Conservation (phyloP, 352 stramenopile genomes). For the Phytophthora chlamydospora region DNA sequence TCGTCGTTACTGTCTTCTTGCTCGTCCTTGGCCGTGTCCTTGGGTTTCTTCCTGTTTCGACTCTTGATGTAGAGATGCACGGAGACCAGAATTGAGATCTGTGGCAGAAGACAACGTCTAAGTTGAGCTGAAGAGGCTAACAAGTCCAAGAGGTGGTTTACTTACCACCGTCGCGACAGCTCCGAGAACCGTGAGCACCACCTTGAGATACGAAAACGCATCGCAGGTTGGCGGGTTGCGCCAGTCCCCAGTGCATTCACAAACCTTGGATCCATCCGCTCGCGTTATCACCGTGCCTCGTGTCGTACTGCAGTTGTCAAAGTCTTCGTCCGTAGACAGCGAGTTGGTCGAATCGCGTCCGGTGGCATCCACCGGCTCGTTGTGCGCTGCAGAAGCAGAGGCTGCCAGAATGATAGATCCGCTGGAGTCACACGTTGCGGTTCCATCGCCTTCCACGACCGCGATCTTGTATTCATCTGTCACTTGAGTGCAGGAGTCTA, state of each 20-base stretch:
- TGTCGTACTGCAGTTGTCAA: slow-evolving; percentile 45
- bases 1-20: slow-evolving; percentile 11
- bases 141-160: neutral
- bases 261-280: slow-evolving; percentile 35
- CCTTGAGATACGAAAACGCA: slow-evolving; percentile 42
- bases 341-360: slow-evolving; percentile 11
- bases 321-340: neutral
- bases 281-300: slow-evolving; percentile 42
- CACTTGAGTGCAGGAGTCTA: slow-evolving; percentile 46
- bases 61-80: slow-evolving; percentile 38
- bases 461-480: slow-evolving; percentile 43
- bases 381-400: slow-evolving; percentile 7
- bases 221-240: slow-evolving; percentile 45
- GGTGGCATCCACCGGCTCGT: slow-evolving; percentile 4
- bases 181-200: slow-evolving; percentile 45
- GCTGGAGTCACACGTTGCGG: slow-evolving; percentile 14
- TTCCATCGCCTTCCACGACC: slow-evolving; percentile 23
- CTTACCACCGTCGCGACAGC: slow-evolving; percentile 46
- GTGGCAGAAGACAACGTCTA: too few species aligned
- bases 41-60: slow-evolving; percentile 29
- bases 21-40: neutral
- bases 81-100: slow-evolving; percentile 48
- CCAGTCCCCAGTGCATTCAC: slow-evolving; percentile 53
- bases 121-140: neutral
- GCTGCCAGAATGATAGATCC: slow-evolving; percentile 6